Evolutionary conservation across 305 asterid species (phyloP).

Genomic region (Ajuga reptans): DNA sequence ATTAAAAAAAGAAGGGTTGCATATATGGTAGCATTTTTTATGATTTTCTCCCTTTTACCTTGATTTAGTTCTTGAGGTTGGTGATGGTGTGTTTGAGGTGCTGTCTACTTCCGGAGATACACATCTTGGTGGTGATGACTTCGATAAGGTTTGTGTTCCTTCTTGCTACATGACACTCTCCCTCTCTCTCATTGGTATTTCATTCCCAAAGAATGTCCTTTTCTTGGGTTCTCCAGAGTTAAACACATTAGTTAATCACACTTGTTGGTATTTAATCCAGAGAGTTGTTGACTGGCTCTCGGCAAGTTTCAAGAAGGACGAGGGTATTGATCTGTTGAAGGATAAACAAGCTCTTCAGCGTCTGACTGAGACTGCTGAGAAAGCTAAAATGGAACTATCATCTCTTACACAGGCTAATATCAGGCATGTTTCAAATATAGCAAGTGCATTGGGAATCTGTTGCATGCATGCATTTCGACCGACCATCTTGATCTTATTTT

Average conservation of each 20-base stretch:
- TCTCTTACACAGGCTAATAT: conserved; percentile 74
- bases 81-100: conserved; percentile 95
- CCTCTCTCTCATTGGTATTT: neutral
- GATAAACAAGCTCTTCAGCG: conserved; percentile 98
- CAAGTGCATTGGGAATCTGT: neutral
- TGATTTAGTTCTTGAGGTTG: conserved; percentile 81
- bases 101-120: conserved; percentile 94
- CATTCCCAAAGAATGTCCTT: neutral
- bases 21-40: neutral
- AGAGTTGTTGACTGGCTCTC: conserved; percentile 92
- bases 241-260: neutral
- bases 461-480: neutral
- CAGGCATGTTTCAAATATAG: conserved; percentile 31
- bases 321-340: conserved; percentile 77
- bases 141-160: conserved; percentile 55
- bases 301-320: conserved; percentile 59
- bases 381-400: conserved; percentile 89
- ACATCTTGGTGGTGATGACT: conserved; percentile 97
- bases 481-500: neutral
- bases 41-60: neutral
- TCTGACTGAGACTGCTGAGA: conserved; percentile 85
- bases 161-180: neutral
- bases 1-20: too few relatives aligned
- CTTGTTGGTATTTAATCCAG: conserved; percentile 29
- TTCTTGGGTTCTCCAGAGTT: neutral